Evolutionary conservation across 495 filamentous ascomycete species (phyloP), one percentile per base, ranked within the genome.

Genomic region (Aspergillus sparsus): DNA sequence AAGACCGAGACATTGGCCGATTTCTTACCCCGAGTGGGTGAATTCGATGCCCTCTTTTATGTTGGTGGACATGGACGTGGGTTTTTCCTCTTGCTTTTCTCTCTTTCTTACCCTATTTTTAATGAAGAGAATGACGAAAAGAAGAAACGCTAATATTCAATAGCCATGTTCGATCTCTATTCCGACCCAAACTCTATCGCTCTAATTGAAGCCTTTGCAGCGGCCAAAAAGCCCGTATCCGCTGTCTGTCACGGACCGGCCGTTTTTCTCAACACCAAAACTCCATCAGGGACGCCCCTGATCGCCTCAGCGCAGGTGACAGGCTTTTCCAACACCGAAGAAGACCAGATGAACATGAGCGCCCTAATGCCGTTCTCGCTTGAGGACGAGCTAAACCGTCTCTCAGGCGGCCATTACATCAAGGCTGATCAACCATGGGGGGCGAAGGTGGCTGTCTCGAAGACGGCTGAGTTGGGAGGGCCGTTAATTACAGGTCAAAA

Each of bases 1-100:
- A 77, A 85, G 34, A 90, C 88, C 0, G 60, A 77, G 2, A 79
- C 80, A 57, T 67, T 91, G 1, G 61, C 71, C 0, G 66, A 76
- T 3, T 76, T 88, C 49, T 42, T 80, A 0, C 81, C 83, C 0
- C 76, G 77, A 33, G 80, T 80, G 0, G 68, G 59, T 44, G 85
- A 90, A 46, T 91, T 85, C 66, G 88, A 84, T 53, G 88, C 85
- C 27, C 71, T 92, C 46, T 90, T 87, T 70, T 90, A 82, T 69
- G 87, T 89, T 11, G 89, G 89, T 63, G 89, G 89, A 27, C 86
- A 91, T 72, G 89, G 89, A n/a, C 88, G 83, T 85, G 73, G 51
- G 83, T 53, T 41, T 41, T 41, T 41, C 13, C 4, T 41, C 13
- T 41, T 41, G 1, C 13, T 13, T 41, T 41, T 2, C 37, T 41